Conservation (phyloP, 148 eudicot species). For the Amaranthus cruentus region DNA sequence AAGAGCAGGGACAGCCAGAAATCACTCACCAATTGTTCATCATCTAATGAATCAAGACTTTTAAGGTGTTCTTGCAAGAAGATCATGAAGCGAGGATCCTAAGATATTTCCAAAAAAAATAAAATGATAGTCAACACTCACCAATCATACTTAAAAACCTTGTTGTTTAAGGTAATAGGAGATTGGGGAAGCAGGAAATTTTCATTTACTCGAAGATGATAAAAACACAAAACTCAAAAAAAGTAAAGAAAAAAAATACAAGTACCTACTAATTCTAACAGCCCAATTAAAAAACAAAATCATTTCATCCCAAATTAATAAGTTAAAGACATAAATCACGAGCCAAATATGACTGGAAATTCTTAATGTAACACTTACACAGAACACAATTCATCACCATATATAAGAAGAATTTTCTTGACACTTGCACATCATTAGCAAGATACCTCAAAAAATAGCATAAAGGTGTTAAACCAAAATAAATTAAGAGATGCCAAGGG, state of each 20-base stretch:
- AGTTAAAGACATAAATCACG: neutral
- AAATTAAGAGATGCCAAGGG: no score
- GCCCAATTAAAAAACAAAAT: neutral
- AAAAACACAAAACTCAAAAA: neutral
- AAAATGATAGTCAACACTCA: no score
- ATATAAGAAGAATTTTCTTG: no score
- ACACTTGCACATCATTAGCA: no score
- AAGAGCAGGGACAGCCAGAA: neutral
- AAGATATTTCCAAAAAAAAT: neutral
- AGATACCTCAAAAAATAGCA: no score
- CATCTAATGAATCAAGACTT: slow-evolving; percentile 32
- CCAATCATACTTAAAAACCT: no score
- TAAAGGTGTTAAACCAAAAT: neutral
- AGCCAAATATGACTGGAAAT: neutral
- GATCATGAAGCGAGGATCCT: slow-evolving; percentile 64
- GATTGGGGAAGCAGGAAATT: neutral
- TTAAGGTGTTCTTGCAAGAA: slow-evolving; percentile 46
- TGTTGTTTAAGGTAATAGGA: neutral
- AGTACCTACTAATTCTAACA: neutral
- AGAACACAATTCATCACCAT: neutral
- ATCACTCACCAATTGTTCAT: slow-evolving; percentile 53
- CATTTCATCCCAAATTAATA: neutral
- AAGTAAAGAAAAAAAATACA: neutral
- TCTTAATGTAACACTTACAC: neutral
- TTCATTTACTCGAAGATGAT: no score